Conservation (phyloP, 192 early-diverging fungal species). For the Chytriomyces hyalinus region DNA sequence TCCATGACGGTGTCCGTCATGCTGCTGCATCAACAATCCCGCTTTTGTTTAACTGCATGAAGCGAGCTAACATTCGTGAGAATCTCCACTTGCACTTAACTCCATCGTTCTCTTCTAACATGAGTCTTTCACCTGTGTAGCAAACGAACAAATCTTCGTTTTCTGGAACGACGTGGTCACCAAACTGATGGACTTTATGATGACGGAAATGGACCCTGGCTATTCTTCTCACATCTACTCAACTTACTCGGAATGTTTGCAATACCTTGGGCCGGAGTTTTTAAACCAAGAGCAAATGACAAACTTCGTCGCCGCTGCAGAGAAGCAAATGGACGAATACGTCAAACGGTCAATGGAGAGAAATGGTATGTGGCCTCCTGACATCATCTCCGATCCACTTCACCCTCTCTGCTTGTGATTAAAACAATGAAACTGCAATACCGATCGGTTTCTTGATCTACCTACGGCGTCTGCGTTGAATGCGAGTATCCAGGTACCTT, state of each 20-base stretch:
- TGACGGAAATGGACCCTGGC: conserved; percentile 78
- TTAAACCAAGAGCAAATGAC: conserved; percentile 70
- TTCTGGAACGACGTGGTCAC: conserved; percentile 78
- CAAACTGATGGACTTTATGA: conserved; percentile 80
- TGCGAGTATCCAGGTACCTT: conserved; percentile 2
- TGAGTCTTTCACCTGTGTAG: conserved; percentile 27
- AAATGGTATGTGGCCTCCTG: not conserved
- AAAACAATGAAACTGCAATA: conserved; percentile 40
- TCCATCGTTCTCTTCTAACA: not conserved
- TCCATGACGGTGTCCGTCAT: conserved; percentile 94
- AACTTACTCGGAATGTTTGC: conserved; percentile 60
- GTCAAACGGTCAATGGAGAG: conserved; percentile 59
- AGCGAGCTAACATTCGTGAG: conserved; percentile 45
- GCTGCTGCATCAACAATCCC: conserved; percentile 87
- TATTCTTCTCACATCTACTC: conserved; percentile 80
- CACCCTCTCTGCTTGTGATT: conserved; percentile 20
- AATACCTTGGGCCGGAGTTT: conserved; percentile 63
- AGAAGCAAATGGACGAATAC: conserved; percentile 74
- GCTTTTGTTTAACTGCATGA: conserved; percentile 66
- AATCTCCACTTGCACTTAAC: not conserved
- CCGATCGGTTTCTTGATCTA: conserved; percentile 6
- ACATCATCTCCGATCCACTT: not conserved
- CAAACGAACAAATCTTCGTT: conserved; percentile 59
- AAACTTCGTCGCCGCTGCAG: conserved; percentile 71
- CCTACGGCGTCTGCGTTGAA: not conserved